Conservation (phyloP, 73 alveolate genomes). For the Paramecium tetraurelia region DNA sequence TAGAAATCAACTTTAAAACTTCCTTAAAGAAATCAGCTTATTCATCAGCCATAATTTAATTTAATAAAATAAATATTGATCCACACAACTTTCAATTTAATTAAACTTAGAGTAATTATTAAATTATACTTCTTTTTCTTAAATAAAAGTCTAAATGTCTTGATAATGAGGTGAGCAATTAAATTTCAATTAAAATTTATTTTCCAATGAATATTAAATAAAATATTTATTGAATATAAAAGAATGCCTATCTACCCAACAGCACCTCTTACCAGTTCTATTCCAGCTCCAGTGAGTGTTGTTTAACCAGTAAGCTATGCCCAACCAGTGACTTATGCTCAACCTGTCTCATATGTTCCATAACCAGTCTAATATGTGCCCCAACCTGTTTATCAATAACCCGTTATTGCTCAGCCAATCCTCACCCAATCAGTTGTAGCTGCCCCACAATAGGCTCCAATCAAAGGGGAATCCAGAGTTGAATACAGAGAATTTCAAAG, state of each 20-base stretch:
- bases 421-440: neutral
- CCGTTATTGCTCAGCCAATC: neutral
- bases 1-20: neutral
- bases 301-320: slow-evolving; percentile 23
- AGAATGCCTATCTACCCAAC: slow-evolving; percentile 3
- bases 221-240: neutral
- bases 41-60: slow-evolving; percentile 11
- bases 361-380: slow-evolving; percentile 8
- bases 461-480: slow-evolving; percentile 56
- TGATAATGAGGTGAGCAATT: neutral
- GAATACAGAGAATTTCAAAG: slow-evolving; percentile 55
- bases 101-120: neutral
- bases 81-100: neutral
- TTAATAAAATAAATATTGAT: neutral
- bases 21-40: neutral
- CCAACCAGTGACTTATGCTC: slow-evolving; percentile 22
- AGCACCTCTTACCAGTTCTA: slow-evolving; percentile 7
- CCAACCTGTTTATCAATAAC: neutral
- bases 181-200: neutral
- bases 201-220: neutral
- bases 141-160: neutral
- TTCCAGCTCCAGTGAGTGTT: slow-evolving; percentile 4
- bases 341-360: neutral
- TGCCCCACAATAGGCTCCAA: neutral
- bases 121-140: too few species aligned